These are phyloP conservation scores for Rubus idaeus DNA, from an alignment of 306 rosid genomes.

Conservation along the genomic window DNA sequence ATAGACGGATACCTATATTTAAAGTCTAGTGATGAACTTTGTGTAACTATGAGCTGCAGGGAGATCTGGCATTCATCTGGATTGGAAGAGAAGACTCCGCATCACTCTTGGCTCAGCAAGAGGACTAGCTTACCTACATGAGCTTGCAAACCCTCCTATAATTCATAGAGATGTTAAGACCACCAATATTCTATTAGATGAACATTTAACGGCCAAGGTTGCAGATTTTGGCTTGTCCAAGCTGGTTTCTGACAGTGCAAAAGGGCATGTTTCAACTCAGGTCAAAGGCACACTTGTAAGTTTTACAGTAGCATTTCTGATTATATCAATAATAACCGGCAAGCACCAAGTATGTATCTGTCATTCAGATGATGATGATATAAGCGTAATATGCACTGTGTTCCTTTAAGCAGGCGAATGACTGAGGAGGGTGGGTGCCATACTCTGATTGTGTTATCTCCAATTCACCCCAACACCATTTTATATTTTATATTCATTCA, in stretches of 20 bases:
- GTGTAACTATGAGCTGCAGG: conserved; percentile 46
- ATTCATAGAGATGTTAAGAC: conserved; percentile 94
- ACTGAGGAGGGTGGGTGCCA: too few relatives aligned
- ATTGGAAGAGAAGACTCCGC: conserved; percentile 96
- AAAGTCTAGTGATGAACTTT: neutral
- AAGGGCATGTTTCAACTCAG: conserved; percentile 91
- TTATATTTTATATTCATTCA: neutral
- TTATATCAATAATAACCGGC: neutral
- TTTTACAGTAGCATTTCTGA: neutral
- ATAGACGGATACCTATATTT: neutral
- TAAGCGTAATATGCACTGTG: neutral
- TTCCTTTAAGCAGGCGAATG: too few relatives aligned
- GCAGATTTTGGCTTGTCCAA: conserved; percentile 97
- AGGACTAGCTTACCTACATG: conserved; percentile 94
- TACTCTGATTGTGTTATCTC: neutral
- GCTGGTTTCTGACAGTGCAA: conserved; percentile 65
- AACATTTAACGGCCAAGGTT: conserved; percentile 78
- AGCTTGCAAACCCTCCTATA: conserved; percentile 95
- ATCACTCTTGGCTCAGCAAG: conserved; percentile 91
- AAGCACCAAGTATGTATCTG: neutral
- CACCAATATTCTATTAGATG: conserved; percentile 77
- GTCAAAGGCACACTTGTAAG: conserved; percentile 95
- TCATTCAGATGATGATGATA: neutral
- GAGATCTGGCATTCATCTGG: conserved; percentile 69
- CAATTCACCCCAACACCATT: neutral